phyloP scores from a whole-genome alignment of 164 flowering plant species.

The Chloranthus sessilifolius region DNA sequence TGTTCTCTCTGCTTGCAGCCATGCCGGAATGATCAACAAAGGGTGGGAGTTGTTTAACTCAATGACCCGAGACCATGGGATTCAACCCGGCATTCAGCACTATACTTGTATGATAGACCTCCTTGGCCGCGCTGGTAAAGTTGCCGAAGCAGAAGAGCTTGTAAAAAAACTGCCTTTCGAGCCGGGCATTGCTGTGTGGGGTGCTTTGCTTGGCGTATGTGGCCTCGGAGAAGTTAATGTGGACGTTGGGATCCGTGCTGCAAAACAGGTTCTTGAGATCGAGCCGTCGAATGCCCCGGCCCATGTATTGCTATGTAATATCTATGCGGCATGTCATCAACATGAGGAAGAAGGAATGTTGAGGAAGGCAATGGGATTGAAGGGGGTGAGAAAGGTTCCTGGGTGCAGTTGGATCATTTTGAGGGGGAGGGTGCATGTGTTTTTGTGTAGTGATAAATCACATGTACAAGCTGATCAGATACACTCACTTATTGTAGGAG shows the following conservation, averaged over 20 bases:
- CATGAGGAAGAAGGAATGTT: constrained; percentile 29
- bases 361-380: constrained; percentile 47
- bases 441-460: constrained; percentile 43
- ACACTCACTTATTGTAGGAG: constrained; percentile 6
- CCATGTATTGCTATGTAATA: constrained; percentile 43
- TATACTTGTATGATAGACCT: constrained; percentile 38
- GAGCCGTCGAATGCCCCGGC: constrained; percentile 53
- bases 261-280: constrained; percentile 33
- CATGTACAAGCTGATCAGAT: constrained; percentile 20
- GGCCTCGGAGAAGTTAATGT: constrained; percentile 21
- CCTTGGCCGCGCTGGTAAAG: constrained; percentile 43
- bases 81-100: constrained; percentile 34
- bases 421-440: constrained; percentile 30
- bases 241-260: constrained; percentile 31
- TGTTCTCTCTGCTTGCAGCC: constrained; percentile 40
- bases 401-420: constrained; percentile 61
- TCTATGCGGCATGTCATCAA: constrained; percentile 34
- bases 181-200: constrained; percentile 41
- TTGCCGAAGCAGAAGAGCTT: constrained; percentile 39
- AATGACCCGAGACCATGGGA: constrained; percentile 22
- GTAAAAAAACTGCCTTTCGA: constrained; percentile 30
- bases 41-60: constrained; percentile 33
- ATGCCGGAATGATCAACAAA: constrained; percentile 28
- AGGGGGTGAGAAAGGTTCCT: constrained; percentile 48
- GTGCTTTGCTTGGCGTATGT: constrained; percentile 51